These are phyloP conservation scores for Phytopythium boreale DNA, from an alignment of 352 stramenopile genomes.

Conservation along the genomic window DNA sequence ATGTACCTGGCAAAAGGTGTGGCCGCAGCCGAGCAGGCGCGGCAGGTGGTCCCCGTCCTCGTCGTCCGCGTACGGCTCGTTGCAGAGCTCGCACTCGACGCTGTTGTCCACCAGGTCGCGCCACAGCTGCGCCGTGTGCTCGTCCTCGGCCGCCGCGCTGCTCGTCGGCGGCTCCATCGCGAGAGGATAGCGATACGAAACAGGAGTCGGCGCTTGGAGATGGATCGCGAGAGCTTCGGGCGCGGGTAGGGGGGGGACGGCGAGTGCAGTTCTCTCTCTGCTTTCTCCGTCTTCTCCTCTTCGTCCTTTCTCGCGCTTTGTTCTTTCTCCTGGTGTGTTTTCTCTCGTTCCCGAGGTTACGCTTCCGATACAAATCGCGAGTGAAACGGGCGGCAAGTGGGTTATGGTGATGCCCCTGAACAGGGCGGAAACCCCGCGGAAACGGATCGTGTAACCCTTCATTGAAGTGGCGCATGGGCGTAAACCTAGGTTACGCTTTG, in stretches of 20 bases:
- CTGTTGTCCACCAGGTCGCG: slow-evolving; percentile 71
- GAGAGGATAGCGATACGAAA: background rate
- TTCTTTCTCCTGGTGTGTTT: background rate
- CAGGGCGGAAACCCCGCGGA: background rate
- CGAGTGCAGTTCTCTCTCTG: background rate
- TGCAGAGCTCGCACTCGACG: slow-evolving; percentile 85
- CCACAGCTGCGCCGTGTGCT: slow-evolving; percentile 55
- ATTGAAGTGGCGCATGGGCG: background rate
- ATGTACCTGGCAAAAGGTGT: slow-evolving; percentile 82
- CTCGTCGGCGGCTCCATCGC: slow-evolving; percentile 10
- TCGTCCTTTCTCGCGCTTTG: background rate
- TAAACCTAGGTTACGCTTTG: background rate
- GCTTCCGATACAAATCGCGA: background rate
- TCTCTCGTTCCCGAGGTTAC: background rate
- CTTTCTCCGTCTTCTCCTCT: background rate
- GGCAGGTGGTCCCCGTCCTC: slow-evolving; percentile 58
- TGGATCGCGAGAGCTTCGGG: background rate
- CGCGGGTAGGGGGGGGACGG: background rate
- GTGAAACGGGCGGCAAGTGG: background rate
- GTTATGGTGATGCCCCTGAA: background rate
- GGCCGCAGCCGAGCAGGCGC: slow-evolving; percentile 67
- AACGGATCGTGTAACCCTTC: background rate
- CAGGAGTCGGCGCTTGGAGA: background rate
- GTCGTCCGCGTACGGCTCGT: slow-evolving; percentile 79
- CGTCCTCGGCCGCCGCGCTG: slow-evolving; percentile 31